These are phyloP conservation scores for Phaseolus lunatus DNA, from an alignment of 306 rosid genomes.

Conservation along the genomic window DNA sequence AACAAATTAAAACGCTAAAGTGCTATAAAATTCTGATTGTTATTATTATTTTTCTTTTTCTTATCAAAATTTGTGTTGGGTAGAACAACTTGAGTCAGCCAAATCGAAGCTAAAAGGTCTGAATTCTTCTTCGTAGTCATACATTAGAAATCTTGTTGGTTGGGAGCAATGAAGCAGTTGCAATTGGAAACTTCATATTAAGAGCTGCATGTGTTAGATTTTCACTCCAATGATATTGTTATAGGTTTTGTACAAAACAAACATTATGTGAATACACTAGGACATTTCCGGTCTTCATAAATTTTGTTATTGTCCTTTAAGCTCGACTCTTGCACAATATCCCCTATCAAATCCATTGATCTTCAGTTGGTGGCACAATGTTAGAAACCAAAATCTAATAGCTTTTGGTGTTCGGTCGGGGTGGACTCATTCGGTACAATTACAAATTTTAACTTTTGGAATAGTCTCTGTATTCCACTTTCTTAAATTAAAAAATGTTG, in stretches of 20 bases:
- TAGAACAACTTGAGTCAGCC: slow-evolving; percentile 69
- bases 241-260: neutral
- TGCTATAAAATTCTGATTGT: neutral
- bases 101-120: slow-evolving; percentile 59
- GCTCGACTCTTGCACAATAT: neutral
- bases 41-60: neutral
- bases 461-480: too few relatives aligned
- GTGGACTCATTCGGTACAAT: too few relatives aligned
- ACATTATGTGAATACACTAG: neutral
- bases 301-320: neutral
- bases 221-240: slow-evolving; percentile 29
- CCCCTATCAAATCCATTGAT: too few relatives aligned
- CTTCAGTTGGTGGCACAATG: neutral
- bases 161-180: slow-evolving; percentile 18
- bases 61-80: slow-evolving; percentile 17
- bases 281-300: neutral
- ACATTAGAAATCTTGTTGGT: slow-evolving; percentile 5
- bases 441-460: too few relatives aligned
- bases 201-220: slow-evolving; percentile 12
- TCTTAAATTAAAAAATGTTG: too few relatives aligned
- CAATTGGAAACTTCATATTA: slow-evolving; percentile 12
- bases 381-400: too few relatives aligned
- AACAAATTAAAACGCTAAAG: neutral
- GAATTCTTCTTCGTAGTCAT: slow-evolving; percentile 52
- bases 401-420: too few relatives aligned